Evolutionary conservation across 2,329 filamentous ascomycete genomes (phyloP).

Genomic region (Leptographium radiaticola): DNA sequence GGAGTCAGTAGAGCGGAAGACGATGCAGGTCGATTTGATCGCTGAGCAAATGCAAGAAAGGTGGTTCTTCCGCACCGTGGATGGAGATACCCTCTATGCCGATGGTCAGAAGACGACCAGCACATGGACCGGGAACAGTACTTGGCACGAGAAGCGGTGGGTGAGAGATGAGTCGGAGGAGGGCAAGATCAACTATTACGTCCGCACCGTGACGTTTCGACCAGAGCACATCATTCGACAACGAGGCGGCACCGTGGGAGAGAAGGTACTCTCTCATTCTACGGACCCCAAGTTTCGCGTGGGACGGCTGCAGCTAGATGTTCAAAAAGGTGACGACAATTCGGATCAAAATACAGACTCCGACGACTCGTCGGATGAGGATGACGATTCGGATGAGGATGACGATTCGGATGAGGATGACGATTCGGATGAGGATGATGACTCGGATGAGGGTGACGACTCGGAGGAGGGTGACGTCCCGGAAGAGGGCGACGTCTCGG

Average conservation of each 20-base stretch:
- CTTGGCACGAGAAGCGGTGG: constrained; percentile 24
- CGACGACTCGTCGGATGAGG: background rate
- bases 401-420: background rate
- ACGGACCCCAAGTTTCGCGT: background rate
- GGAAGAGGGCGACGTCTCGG: too few relatives aligned
- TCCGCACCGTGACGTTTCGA: constrained; percentile 25
- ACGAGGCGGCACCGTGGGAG: background rate
- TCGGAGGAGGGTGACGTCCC: too few relatives aligned
- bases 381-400: background rate
- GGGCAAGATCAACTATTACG: constrained; percentile 28
- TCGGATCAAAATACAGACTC: background rate
- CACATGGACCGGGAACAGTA: constrained; percentile 32
- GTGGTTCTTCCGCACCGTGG: constrained; percentile 23
- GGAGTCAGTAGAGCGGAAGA: constrained; percentile 33
- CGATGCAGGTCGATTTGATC: constrained; percentile 30
- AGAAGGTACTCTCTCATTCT: background rate
- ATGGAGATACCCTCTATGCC: constrained; percentile 18
- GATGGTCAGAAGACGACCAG: constrained; percentile 17
- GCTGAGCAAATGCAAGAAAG: constrained; percentile 20
- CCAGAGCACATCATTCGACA: constrained; percentile 11
- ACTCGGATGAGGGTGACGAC: too few relatives aligned
- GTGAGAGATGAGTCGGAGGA: constrained; percentile 26
- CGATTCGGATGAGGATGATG: too few relatives aligned
- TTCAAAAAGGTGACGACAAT: background rate
- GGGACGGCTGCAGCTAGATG: background rate